These are phyloP conservation scores for Davidsoniella neocaledoniae DNA, from an alignment of 2,329 filamentous ascomycete genomes.

Conservation along the genomic window DNA sequence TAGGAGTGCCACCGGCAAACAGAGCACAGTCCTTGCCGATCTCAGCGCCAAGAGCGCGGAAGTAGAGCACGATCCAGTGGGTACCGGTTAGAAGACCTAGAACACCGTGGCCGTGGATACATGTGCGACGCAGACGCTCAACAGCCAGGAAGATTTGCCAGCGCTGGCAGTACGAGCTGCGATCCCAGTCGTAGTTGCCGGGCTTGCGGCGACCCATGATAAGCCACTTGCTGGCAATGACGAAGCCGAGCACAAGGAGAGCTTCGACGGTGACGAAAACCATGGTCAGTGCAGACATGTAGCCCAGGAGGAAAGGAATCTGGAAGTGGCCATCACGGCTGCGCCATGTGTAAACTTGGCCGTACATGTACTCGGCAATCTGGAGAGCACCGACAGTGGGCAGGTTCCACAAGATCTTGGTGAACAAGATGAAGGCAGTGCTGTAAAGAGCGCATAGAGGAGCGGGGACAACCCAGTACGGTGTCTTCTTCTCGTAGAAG, in stretches of 20 bases:
- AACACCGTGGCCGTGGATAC: slow-evolving; percentile 33
- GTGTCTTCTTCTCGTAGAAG: slow-evolving; percentile 33
- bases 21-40: slow-evolving; percentile 39
- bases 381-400: slow-evolving; percentile 31
- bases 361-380: slow-evolving; percentile 23
- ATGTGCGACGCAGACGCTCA: slow-evolving; percentile 32
- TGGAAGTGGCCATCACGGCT: slow-evolving; percentile 16
- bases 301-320: slow-evolving; percentile 23
- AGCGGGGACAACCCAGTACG: slow-evolving; percentile 32
- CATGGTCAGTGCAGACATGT: slow-evolving; percentile 25
- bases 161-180: slow-evolving; percentile 37
- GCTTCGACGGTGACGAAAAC: slow-evolving; percentile 27
- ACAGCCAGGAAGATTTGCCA: slow-evolving; percentile 38
- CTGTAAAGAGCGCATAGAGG: slow-evolving; percentile 34
- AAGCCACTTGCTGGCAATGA: slow-evolving; percentile 33
- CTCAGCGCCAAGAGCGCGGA: slow-evolving; percentile 33
- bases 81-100: slow-evolving; percentile 36
- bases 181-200: slow-evolving; percentile 42
- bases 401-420: slow-evolving; percentile 34
- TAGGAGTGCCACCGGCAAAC: slow-evolving; percentile 35
- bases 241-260: slow-evolving; percentile 23
- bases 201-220: slow-evolving; percentile 32
- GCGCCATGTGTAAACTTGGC: slow-evolving; percentile 14
- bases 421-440: slow-evolving; percentile 26
- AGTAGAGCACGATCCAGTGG: slow-evolving; percentile 34